phyloP scores from a whole-genome alignment of 78 protist genomes.

The Cavenderia fasciculata region DNA sequence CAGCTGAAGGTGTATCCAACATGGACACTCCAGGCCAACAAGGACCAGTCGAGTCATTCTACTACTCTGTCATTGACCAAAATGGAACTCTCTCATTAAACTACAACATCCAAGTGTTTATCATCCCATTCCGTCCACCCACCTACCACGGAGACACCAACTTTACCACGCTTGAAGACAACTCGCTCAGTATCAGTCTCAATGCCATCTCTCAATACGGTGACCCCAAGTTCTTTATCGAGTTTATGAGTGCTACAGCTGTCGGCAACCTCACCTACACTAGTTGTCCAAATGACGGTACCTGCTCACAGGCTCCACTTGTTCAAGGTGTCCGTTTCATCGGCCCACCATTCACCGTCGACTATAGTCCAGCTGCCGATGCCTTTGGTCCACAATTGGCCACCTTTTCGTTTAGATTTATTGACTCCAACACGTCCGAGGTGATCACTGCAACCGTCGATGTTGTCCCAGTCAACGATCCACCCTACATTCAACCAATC shows the following conservation, averaged over 20 bases:
- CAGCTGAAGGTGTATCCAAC: neutral
- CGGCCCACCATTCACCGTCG: neutral
- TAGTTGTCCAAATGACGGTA: too few relatives aligned
- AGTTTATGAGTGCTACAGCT: too few relatives aligned
- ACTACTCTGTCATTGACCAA: too few relatives aligned
- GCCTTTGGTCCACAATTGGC: conserved; percentile 30
- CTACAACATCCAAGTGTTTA: too few relatives aligned
- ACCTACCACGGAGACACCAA: neutral
- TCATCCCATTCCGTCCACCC: too few relatives aligned
- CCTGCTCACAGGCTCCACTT: too few relatives aligned
- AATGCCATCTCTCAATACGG: too few relatives aligned
- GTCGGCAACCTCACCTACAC: too few relatives aligned
- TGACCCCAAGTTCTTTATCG: too few relatives aligned
- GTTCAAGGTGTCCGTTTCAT: neutral
- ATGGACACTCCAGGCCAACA: conserved; percentile 1
- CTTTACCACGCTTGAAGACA: conserved; percentile 5
- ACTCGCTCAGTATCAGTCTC: neutral
- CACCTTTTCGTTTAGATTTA: conserved; percentile 20
- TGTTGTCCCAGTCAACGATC: conserved; percentile 65
- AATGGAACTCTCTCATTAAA: too few relatives aligned
- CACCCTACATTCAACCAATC: conserved; percentile 27
- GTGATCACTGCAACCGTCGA: conserved; percentile 1
- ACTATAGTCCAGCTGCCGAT: conserved; percentile 10
- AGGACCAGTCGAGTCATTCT: conserved; percentile 59
- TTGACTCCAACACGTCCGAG: neutral